Evolutionary conservation across 352 stramenopile genomes (phyloP).

Genomic region (Paralagenidium karlingii): DNA sequence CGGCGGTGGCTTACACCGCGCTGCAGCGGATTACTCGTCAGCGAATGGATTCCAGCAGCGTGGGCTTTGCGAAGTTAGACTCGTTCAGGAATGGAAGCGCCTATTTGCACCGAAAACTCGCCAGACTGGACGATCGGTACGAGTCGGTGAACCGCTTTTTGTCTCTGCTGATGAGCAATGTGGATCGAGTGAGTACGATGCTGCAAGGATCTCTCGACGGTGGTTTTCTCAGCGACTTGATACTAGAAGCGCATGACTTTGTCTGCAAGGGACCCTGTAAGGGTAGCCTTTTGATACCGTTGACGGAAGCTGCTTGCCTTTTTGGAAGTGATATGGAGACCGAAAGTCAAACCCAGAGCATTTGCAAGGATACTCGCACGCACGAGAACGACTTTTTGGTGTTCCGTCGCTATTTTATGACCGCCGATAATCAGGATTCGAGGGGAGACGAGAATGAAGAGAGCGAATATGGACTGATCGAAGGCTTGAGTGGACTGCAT

Average conservation of each 20-base stretch:
- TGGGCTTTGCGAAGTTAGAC: constrained; percentile 37
- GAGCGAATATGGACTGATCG: not conserved
- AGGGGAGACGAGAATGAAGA: constrained; percentile 1
- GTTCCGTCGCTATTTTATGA: constrained; percentile 44
- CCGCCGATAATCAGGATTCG: constrained; percentile 1
- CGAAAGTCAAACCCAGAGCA: not conserved
- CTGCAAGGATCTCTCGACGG: constrained; percentile 36
- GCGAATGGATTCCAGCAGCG: constrained; percentile 46
- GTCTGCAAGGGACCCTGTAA: constrained; percentile 48
- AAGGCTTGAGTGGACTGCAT: constrained; percentile 10
- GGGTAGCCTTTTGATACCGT: constrained; percentile 35
- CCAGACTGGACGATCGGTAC: constrained; percentile 35
- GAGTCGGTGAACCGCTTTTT: constrained; percentile 35
- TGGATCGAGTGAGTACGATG: constrained; percentile 51
- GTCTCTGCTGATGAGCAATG: constrained; percentile 36
- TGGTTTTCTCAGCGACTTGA: constrained; percentile 33
- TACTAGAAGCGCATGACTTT: constrained; percentile 41
- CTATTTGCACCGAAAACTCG: constrained; percentile 40
- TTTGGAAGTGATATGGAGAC: no score
- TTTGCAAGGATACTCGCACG: constrained; percentile 5
- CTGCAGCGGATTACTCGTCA: constrained; percentile 54
- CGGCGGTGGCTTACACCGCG: constrained; percentile 16
- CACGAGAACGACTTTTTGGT: constrained; percentile 49
- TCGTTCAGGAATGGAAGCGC: constrained; percentile 39
- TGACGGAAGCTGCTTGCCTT: constrained; percentile 31